phyloP scores from a whole-genome alignment of 106 monocot genomes.

The Dendrobium officinale region DNA sequence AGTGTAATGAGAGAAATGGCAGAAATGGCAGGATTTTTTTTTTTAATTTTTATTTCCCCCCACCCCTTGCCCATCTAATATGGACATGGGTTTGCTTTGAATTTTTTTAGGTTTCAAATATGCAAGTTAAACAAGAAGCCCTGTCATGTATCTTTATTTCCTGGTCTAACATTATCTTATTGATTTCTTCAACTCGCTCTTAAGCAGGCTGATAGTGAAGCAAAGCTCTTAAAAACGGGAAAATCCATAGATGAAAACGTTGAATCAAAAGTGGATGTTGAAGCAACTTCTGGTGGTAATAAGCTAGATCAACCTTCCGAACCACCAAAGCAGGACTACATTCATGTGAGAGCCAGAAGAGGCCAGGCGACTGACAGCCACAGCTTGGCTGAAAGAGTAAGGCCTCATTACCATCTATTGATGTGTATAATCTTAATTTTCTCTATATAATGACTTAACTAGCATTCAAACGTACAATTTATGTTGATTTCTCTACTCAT shows the following conservation, averaged over 20 bases:
- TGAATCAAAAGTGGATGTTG: conserved; percentile 1
- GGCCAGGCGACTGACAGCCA: conserved; percentile 97
- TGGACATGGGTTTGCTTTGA: not conserved
- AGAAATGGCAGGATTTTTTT: not conserved
- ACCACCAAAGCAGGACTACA: conserved; percentile 7
- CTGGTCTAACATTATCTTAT: not conserved
- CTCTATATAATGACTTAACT: not conserved
- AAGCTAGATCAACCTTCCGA: conserved; percentile 6
- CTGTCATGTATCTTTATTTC: not conserved
- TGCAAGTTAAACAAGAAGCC: not conserved
- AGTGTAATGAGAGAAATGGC: not conserved
- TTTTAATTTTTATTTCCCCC: no score
- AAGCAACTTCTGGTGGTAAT: conserved; percentile 4
- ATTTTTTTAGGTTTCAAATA: not conserved
- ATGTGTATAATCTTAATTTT: not conserved
- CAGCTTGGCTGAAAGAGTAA: conserved; percentile 94
- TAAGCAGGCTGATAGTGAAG: conserved; percentile 2
- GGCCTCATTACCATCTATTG: not conserved
- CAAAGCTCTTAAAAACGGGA: not conserved
- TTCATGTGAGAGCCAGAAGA: conserved; percentile 85
- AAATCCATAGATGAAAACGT: not conserved
- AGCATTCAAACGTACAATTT: not conserved
- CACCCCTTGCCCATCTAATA: not conserved
- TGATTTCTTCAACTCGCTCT: not conserved
- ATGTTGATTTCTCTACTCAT: not conserved